Conservation (phyloP, 78 protist genomes). For the Chrysochromulina tobinii region DNA sequence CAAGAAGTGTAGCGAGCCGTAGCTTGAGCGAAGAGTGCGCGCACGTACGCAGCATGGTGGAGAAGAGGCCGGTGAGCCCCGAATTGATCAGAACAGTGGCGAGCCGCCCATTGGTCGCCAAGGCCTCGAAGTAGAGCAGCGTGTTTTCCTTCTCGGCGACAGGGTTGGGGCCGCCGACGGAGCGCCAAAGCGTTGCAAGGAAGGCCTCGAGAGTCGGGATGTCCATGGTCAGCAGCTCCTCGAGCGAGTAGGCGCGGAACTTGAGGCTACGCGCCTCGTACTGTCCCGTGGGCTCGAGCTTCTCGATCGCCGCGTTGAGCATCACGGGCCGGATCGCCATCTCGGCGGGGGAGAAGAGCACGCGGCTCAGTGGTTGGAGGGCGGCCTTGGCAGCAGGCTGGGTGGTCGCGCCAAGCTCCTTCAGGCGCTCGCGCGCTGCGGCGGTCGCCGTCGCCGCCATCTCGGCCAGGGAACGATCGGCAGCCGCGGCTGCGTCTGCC, state of each 20-base stretch:
- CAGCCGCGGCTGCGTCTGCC: neutral
- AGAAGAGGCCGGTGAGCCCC: neutral
- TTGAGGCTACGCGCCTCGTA: neutral
- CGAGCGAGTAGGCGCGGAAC: neutral
- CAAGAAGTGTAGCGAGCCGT: neutral
- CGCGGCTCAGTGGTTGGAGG: neutral
- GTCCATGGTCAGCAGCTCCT: neutral
- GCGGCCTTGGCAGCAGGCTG: too few relatives aligned
- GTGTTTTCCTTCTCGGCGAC: constrained; percentile 27
- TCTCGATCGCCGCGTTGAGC: neutral
- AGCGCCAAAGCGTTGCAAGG: constrained; percentile 1
- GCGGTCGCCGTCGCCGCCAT: neutral
- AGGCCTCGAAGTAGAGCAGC: constrained; percentile 23
- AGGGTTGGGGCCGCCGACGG: neutral
- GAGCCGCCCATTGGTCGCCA: neutral
- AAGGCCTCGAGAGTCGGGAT: constrained; percentile 23
- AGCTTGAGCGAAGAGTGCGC: neutral
- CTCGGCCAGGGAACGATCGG: neutral
- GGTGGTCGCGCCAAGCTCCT: too few relatives aligned
- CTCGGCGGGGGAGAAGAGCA: neutral
- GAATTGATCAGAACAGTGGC: constrained; percentile 44
- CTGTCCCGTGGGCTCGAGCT: neutral
- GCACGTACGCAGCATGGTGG: neutral
- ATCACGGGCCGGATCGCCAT: neutral
- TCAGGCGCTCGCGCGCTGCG: neutral